phyloP scores from a whole-genome alignment of 352 stramenopile genomes.

The Thraustochytrium sp. region DNA sequence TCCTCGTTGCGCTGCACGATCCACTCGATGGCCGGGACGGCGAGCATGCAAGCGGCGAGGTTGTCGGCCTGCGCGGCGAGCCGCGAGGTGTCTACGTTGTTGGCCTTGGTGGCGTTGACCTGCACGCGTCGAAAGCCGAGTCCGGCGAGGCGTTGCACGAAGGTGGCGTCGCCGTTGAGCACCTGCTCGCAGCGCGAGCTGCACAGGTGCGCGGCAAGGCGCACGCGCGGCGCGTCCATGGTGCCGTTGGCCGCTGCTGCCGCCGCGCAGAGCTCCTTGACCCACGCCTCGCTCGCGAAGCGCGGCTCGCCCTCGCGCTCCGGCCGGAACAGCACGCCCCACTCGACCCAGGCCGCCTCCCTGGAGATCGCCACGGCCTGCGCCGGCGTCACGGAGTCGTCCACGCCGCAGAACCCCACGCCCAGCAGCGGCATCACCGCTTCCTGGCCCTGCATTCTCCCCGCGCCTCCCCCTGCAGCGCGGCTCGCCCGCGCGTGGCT shows the following conservation, averaged over 20 bases:
- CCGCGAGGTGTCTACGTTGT: slow-evolving; percentile 51
- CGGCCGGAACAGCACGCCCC: slow-evolving; percentile 66
- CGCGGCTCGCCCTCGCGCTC: slow-evolving; percentile 62
- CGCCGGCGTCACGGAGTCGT: slow-evolving; percentile 65
- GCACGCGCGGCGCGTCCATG: slow-evolving; percentile 41
- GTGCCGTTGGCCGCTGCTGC: not conserved
- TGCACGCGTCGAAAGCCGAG: slow-evolving; percentile 66
- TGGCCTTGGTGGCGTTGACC: slow-evolving; percentile 70
- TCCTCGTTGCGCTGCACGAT: slow-evolving; percentile 72
- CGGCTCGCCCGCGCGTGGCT: too few relatives aligned
- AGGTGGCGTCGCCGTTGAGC: slow-evolving; percentile 56
- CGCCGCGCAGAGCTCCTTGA: not conserved
- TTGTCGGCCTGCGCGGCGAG: slow-evolving; percentile 51
- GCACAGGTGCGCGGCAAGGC: slow-evolving; percentile 67
- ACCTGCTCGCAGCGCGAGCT: slow-evolving; percentile 63
- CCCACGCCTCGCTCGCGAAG: slow-evolving; percentile 57
- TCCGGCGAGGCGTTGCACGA: slow-evolving; percentile 53
- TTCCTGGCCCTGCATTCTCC: too few relatives aligned
- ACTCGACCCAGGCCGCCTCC: slow-evolving; percentile 59
- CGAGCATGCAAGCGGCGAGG: slow-evolving; percentile 51
- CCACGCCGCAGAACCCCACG: slow-evolving; percentile 67
- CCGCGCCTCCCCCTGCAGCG: too few relatives aligned
- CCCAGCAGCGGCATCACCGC: slow-evolving; percentile 16
- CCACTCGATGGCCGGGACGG: slow-evolving; percentile 60
- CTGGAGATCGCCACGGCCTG: slow-evolving; percentile 55